These are phyloP conservation scores for Globisporangium lucens DNA, from an alignment of 352 stramenopile species.

Conservation along the genomic window DNA sequence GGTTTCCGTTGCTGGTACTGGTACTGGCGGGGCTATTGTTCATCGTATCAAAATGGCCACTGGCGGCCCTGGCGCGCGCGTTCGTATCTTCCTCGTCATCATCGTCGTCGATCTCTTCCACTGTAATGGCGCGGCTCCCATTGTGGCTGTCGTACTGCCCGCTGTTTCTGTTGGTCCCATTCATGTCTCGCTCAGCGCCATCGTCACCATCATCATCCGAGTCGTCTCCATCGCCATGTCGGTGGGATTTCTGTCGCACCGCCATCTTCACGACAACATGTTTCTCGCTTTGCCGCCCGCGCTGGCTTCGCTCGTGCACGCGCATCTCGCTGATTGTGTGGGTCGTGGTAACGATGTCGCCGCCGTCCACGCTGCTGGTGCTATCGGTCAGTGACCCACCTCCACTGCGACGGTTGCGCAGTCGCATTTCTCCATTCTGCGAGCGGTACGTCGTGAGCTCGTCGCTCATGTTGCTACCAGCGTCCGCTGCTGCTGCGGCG, in stretches of 20 bases:
- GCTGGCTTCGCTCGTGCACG: slow-evolving; percentile 9
- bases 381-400: background rate
- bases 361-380: background rate
- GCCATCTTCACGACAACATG: slow-evolving; percentile 16
- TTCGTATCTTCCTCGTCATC: background rate
- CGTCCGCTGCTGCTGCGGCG: slow-evolving; percentile 2
- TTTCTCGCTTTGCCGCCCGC: slow-evolving; percentile 11
- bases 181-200: background rate
- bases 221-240: background rate
- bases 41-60: background rate
- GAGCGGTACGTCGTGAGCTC: background rate
- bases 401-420: background rate
- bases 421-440: background rate
- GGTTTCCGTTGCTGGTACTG: background rate
- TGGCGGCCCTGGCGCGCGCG: background rate
- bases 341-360: slow-evolving; percentile 12
- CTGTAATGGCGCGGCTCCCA: background rate
- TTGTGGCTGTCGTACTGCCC: slow-evolving; percentile 1
- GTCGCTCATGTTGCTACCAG: background rate
- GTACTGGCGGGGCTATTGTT: background rate
- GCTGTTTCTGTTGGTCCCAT: slow-evolving; percentile 1
- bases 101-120: slow-evolving; percentile 20
- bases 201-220: slow-evolving; percentile 8
- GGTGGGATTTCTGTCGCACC: slow-evolving; percentile 1
- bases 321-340: slow-evolving; percentile 17